Evolutionary conservation across 2,329 filamentous ascomycete species (phyloP), one percentile per base, ranked within the genome.

Genomic region (Fusarium equiseti): DNA sequence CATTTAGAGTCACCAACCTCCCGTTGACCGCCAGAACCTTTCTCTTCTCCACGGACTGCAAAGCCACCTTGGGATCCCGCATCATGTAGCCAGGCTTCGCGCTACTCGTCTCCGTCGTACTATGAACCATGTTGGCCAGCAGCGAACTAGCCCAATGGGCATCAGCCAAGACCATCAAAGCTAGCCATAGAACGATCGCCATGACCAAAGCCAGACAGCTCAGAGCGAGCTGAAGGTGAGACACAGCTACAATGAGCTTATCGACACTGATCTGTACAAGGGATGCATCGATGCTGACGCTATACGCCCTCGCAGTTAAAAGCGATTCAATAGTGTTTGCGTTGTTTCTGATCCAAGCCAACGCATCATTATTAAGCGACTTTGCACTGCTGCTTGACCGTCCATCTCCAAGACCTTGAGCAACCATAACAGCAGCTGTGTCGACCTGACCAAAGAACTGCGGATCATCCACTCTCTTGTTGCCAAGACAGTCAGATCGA

Each of bases 401-500:
- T 4, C 55, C 31, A 6, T 63, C 42, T 1, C 70, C 70, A 1
- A 72, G 16, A 0, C 70, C 69, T 3, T 66, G 32, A 2, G 38
- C 26, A 11, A 72, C 50, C 29, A 72, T 38, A 1, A 72, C 31
- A 40, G 69, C 70, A 31, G 66, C 45, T 1, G 70, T 72, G 12
- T 72, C 70, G 15, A 72, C 69, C 5, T 70, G 69, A 1, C 70
- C 69, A 27, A 61, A 72, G 26, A 72, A 72, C 26, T 18, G 16
- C 1, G 8, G 29, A 15, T 35, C 11, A 4, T 16, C 3, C 3
- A 13, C 8, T 11, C 11, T 6, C 8, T 2, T 40, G 32, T 52
- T 6, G 3, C 24, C 50, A 18, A 53, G 6, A n/a, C 70, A 72
- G 20, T 72, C 70, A 1, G 62, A 62, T 29, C 59, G 50, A 0